Conservation (phyloP, 169 alveolate species). For the Perkinsus olseni region DNA sequence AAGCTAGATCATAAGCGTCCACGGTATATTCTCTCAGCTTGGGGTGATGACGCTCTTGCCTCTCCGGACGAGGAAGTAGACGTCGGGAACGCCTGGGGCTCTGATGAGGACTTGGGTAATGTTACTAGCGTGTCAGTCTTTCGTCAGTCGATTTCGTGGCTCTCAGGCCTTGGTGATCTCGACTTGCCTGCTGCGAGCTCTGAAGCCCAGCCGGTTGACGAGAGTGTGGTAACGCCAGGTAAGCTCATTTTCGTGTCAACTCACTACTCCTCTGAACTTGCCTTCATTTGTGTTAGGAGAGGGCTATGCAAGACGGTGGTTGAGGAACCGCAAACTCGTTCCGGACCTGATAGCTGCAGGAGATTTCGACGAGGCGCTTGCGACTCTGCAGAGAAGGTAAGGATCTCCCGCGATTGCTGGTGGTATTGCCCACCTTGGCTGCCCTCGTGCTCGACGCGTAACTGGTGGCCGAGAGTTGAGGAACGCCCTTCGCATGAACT, state of each 20-base stretch:
- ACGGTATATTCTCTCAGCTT: neutral
- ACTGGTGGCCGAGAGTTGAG: neutral
- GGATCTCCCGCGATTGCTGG: neutral
- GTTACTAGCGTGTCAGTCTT: neutral
- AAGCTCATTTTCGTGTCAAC: neutral
- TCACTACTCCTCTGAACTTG: neutral
- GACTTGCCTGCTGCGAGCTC: neutral
- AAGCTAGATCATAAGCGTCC: neutral
- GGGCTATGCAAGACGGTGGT: neutral
- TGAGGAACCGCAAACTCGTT: neutral
- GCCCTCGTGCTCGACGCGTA: too few species aligned
- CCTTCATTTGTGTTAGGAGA: neutral
- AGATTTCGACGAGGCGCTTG: conserved; percentile 26
- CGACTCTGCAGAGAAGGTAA: conserved; percentile 21
- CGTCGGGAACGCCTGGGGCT: neutral
- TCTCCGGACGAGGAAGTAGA: neutral
- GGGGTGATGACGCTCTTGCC: neutral
- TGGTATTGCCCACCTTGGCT: neutral
- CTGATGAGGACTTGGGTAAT: neutral
- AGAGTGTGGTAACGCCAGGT: neutral
- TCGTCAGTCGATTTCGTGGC: neutral
- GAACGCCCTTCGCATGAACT: neutral
- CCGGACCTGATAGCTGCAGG: conserved; percentile 14
- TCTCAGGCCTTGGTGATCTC: neutral
- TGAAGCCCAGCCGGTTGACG: neutral